Evolutionary conservation across 2,329 filamentous ascomycete species (phyloP), one percentile per base, ranked within the genome.

Genomic region (Colletotrichum destructivum): DNA sequence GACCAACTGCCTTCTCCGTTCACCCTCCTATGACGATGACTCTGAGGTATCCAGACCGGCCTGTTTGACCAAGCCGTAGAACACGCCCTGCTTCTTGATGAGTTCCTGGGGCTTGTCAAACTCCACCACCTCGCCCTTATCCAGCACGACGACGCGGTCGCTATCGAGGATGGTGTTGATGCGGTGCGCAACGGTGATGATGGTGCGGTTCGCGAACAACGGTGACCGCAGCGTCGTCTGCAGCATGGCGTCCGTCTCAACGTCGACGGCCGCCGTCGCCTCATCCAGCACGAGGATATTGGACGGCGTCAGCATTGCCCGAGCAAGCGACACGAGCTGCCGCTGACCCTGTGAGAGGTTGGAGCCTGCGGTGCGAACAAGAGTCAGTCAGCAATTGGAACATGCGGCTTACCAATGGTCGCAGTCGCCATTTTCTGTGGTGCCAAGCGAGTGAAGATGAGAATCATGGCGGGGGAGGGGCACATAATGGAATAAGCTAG

Each of bases 271-370:
- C 75, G 95, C 95, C 40, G 96, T 99, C 70, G 97, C 96, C 88
- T 99, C 96, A 81, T 99, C 96, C 38, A 99, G 88, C 2, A 99
- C 95, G 72, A 99, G 88, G 78, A 99, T 98, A 83, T 98, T 98
- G 83, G 94, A 97, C 16, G 96, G 96, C 7, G 96, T 97, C 59
- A 99, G 89, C 81, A 99, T 90, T 38, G 97, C 97, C 61, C 96
- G 94, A 51, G 97, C 96, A 56, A 99, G 88, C 21, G 95, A 98
- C 63, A 99, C 89, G 71, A 99, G 91, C 83, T 99, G 96, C 64
- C 96, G 91, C 83, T 99, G 97, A 61, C 96, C 96, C 81, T 97
- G 93, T 69, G 95, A 98, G 69, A 99, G 89, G 81, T 99, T 99
- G 71, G 95, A 98, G 67, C 96, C 94, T 95, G 79, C 54, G 38